phyloP scores from a whole-genome alignment of 805 yeast genomes.

The Zygosaccharomyces pseudorouxii region DNA sequence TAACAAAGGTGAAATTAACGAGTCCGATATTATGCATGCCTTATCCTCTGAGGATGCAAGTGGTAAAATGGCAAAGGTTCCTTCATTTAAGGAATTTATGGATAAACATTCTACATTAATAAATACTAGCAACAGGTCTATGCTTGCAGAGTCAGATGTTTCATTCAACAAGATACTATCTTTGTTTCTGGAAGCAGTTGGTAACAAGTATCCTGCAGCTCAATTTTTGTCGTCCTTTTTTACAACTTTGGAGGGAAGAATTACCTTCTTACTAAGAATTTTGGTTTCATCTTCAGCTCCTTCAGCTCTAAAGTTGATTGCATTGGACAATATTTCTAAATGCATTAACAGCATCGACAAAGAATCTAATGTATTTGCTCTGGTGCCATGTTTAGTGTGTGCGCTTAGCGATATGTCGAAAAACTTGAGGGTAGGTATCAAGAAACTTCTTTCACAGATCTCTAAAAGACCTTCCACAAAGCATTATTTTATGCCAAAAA shows the following conservation, averaged over 20 bases:
- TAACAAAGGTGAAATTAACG: conserved; percentile 21
- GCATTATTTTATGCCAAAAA: conserved; percentile 47
- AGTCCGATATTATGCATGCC: conserved; percentile 33
- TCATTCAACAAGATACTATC: conserved; percentile 43
- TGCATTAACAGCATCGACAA: conserved; percentile 35
- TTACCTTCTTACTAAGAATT: conserved; percentile 58
- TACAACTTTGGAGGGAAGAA: conserved; percentile 38
- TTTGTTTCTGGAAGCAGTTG: conserved; percentile 44
- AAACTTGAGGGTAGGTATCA: conserved; percentile 45
- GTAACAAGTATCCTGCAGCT: conserved; percentile 32
- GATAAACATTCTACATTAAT: conserved; percentile 29
- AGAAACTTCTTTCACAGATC: conserved; percentile 38
- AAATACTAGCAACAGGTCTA: conserved; percentile 32
- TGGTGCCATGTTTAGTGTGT: conserved; percentile 55
- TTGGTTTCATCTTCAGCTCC: conserved; percentile 58
- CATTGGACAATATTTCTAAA: conserved; percentile 42
- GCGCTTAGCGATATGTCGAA: conserved; percentile 50
- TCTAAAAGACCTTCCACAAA: conserved; percentile 37
- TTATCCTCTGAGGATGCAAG: conserved; percentile 24
- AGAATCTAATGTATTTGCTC: conserved; percentile 43
- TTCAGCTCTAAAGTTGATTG: conserved; percentile 46
- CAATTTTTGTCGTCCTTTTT: conserved; percentile 37
- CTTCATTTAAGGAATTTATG: conserved; percentile 32
- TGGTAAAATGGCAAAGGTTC: conserved; percentile 21
- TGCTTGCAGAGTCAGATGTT: conserved; percentile 30